Base-by-base conservation (phyloP, 768 basidiomycete species). In the Tylopilus sp. region DNA sequence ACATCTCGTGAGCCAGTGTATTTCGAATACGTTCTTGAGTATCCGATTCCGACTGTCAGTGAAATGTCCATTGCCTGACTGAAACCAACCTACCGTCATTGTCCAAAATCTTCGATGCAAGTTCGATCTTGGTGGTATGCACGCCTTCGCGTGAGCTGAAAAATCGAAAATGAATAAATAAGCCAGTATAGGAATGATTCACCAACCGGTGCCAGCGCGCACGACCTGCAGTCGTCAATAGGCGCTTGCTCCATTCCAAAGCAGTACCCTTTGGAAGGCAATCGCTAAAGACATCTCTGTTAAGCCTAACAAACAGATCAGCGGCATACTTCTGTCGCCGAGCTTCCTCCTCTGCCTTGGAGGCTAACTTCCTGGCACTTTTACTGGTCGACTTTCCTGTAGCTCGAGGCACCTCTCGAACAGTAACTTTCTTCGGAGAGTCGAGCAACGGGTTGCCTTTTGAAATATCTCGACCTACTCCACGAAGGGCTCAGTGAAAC, bases 1-100 rank as follows among this genome's bases (percentile, higher is more conserved):
- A 94, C 91, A 94, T 92, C 67, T 95, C 92, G 60, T 95, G 92
- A 28, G 89, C 84, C 13, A 95, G 71, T 1, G 92, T 94, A 62
- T 87, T 85, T 31, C 86, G 76, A 45, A 94, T 86, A 34, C 90
- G 82, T 49, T 89, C 92, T 93, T n/a, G n/a, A n/a, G n/a, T n/a
- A n/a, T n/a, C n/a, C n/a, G 53, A 51, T n/a, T 3, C 34, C 37
- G 10, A 21, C 25, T 34, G 43, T 24, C 34, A 24, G 16, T 24
- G 47, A 41, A 40, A 21, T 16, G 13, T 8, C 4, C 24, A 17
- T 7, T 24, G 10, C 24, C 31, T n/a, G 22, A 44, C 11, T 19
- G 16, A 22, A 29, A 17, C 17, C 28, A 12, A 54, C 75, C 52
- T 52, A 89, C 91, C 88, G 58, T 88, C 80, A 45, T 78, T 81